Evolutionary conservation across 257 asterid genomes (phyloP), one percentile per base, ranked within the genome.

Genomic region (Osmanthus fragrans): DNA sequence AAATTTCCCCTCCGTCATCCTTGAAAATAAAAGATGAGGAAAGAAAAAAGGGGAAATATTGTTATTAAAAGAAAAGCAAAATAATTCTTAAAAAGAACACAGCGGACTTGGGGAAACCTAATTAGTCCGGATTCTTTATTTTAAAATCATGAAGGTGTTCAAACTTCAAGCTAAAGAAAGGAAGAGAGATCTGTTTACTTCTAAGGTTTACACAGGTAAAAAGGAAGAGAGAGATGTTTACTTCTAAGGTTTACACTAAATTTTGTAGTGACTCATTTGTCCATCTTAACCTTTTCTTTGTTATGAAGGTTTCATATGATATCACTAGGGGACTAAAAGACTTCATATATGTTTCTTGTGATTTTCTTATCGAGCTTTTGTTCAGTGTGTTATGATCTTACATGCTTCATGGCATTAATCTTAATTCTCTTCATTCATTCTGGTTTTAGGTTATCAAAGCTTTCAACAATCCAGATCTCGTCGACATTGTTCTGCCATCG

Each of bases 371-470:
- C 42, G 5, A 15, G 34, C 33, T 68, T 19, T 70, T 25, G 30
- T 45, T 21, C 9, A 13, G n/a, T 54, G n/a, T 69, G 19, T 72
- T 25, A 4, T 33, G 39, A 2, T 76, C 32, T 63, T 79, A 72
- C 25, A 67, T 73, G 67, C n/a, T 73, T 79, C 80, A 49, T 76
- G 76, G 81, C 74, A 25, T 54, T 64, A 54, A 73, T 80, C 47
- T 37, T 77, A 70, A 67, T 60, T 85, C 78, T 76, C 79, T 66
- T 76, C 70, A 72, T 76, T 42, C 10, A 47, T 72, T 82, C 78
- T 32, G 40, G 67, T 77, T 80, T 77, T 85, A 95, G 98, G 92
- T 88, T 80, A 80, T 90, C 75, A 91, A 88, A 86, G 96, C 98
- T 29, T 91, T 93, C 87, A 80, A 85, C 64, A 86, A 85, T 73